Evolutionary conservation across 2,329 filamentous ascomycete species (phyloP).

Genomic region (Trichophyton verrucosum): DNA sequence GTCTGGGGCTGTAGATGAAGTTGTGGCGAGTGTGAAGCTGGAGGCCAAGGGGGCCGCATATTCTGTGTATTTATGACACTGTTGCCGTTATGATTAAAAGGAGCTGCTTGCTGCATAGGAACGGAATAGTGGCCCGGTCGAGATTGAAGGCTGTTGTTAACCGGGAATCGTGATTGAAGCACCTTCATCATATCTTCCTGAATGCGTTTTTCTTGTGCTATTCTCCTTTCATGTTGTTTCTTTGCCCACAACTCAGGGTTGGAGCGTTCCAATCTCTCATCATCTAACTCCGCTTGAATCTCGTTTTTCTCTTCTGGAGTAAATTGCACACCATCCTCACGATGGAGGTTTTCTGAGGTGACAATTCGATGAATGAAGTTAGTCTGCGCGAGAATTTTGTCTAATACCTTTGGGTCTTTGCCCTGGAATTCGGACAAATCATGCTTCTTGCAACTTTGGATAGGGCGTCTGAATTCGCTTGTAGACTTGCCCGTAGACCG

Average conservation of each 20-base stretch:
- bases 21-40: no score
- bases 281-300: constrained; percentile 36
- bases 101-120: background rate
- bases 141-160: background rate
- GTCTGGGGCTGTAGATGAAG: no score
- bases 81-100: background rate
- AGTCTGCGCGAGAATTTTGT: constrained; percentile 35
- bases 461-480: constrained; percentile 47
- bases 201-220: background rate
- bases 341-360: constrained; percentile 60
- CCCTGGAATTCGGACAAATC: constrained; percentile 44
- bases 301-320: constrained; percentile 49
- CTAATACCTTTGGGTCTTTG: constrained; percentile 49
- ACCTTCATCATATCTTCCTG: background rate
- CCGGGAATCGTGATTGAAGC: background rate
- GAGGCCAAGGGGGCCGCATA: background rate
- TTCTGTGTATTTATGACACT: background rate
- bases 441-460: constrained; percentile 40
- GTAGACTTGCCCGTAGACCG: constrained; percentile 48
- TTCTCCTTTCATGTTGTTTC: constrained; percentile 13
- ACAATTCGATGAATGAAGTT: constrained; percentile 38
- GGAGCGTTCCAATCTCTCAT: constrained; percentile 29
- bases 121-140: background rate
- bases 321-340: constrained; percentile 48
- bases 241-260: constrained; percentile 25